Base-by-base conservation (phyloP, 208 protist species). In the Leishmania major region DNA sequence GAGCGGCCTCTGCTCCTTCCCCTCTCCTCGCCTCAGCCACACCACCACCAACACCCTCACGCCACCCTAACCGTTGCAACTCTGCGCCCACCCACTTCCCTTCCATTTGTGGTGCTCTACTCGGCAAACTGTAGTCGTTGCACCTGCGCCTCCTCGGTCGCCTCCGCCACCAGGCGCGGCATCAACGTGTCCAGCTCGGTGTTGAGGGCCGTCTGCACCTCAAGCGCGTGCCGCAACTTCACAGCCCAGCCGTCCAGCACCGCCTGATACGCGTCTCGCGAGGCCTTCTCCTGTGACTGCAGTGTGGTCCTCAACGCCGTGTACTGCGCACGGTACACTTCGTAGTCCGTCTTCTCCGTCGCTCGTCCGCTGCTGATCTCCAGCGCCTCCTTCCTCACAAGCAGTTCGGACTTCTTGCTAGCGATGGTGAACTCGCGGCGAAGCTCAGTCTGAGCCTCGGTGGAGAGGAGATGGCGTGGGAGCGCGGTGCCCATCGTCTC, bases 361-460 rank as follows among this genome's bases (percentile, higher is more conserved):
- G 66, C 88, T 75, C 84, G 82, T 76, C 80, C 88, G 84, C 79
- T 93, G 87, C 88, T 94, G 78, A 92, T 90, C 84, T 96, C 89
- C 45, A 96, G 86, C 1, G 91, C 95, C 84, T 97, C 93, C 81
- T 91, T 96, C 83, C 90, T 92, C 71, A 88, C 53, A 76, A 93
- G 89, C 72, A 97, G 81, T 72, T 93, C 87, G 19, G 79, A 77
- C 81, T 94, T 94, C 64, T 90, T 90, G 25, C 75, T 66, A 3
- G 88, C 92, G 28, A 88, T 73, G n/a, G 81, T 72, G 71, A 97
- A 89, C 47, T 79, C 83, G 47, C 84, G 87, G 0, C 79, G 83
- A 40, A 97, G 87, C 77, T 91, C 89, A 19, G 76, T 74, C 72
- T 89, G 92, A 0, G 90, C 92, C 35, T 92, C 93, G 3, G 79